phyloP scores from a whole-genome alignment of 768 basidiomycete species.

The Tulasnella sp. region DNA sequence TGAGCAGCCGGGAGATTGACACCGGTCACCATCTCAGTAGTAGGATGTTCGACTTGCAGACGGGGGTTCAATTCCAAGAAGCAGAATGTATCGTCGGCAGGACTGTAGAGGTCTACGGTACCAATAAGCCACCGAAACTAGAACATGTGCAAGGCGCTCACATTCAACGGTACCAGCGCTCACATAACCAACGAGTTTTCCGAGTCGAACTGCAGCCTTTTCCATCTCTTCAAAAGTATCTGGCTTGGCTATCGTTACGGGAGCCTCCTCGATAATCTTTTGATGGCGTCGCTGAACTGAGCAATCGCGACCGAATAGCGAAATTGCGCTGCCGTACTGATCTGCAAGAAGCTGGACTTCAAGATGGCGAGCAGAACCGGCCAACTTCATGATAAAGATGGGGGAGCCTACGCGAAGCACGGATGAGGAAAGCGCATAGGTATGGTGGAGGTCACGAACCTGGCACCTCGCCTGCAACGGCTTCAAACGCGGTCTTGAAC shows the following conservation, averaged over 20 bases:
- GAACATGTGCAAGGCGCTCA: slow-evolving; percentile 29
- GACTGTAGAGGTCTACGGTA: slow-evolving; percentile 77
- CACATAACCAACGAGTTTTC: slow-evolving; percentile 97
- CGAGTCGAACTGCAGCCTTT: slow-evolving; percentile 96
- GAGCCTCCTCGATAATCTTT: slow-evolving; percentile 99
- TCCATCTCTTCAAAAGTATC: slow-evolving; percentile 96
- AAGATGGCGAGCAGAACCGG: slow-evolving; percentile 91
- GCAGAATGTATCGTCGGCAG: slow-evolving; percentile 85
- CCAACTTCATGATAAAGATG: slow-evolving; percentile 99
- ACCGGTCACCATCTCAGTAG: slow-evolving; percentile 99
- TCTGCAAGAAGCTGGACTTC: slow-evolving; percentile 98
- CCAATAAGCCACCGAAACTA: neutral
- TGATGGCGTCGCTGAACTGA: slow-evolving; percentile 99
- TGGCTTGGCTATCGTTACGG: slow-evolving; percentile 89
- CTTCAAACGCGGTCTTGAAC: slow-evolving; percentile 90
- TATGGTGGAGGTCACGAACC: slow-evolving; percentile 35
- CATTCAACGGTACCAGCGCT: slow-evolving; percentile 98
- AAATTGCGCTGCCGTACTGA: slow-evolving; percentile 98
- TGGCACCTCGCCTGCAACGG: slow-evolving; percentile 92
- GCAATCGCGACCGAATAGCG: slow-evolving; percentile 96
- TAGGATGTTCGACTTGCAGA: slow-evolving; percentile 99
- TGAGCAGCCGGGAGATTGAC: slow-evolving; percentile 97
- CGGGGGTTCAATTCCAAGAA: slow-evolving; percentile 99
- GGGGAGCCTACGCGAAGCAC: slow-evolving; percentile 59
- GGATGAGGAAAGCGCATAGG: slow-evolving; percentile 9